Evolutionary conservation across 192 early-diverging fungal genomes (phyloP).

Genomic region (Thamnidium elegans): DNA sequence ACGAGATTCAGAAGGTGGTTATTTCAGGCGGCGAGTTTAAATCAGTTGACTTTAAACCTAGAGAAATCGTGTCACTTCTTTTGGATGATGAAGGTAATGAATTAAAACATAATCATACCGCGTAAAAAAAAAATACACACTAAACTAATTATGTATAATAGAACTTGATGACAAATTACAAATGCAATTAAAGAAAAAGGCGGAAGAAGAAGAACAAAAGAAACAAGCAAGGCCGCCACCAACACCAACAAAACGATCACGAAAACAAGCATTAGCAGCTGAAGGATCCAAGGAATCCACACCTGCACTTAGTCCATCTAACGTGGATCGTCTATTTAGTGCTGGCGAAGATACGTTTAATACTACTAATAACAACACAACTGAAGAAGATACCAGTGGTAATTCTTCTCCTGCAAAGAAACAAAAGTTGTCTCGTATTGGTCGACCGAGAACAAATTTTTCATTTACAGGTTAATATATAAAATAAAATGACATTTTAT

Average conservation of each 20-base stretch:
- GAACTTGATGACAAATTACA: conserved; percentile 54
- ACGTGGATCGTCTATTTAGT: conserved; percentile 25
- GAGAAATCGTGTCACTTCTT: conserved; percentile 83
- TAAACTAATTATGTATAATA: background rate
- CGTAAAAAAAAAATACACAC: background rate
- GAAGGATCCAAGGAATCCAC: background rate
- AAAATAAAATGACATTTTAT: background rate
- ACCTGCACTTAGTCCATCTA: conserved; percentile 23
- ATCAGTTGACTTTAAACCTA: conserved; percentile 82
- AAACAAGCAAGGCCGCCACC: conserved; percentile 24
- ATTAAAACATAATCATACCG: background rate
- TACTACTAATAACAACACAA: background rate
- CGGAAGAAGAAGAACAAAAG: conserved; percentile 48
- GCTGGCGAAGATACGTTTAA: conserved; percentile 27
- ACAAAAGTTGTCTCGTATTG: conserved; percentile 20
- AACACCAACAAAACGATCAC: conserved; percentile 22
- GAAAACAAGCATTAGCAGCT: conserved; percentile 12
- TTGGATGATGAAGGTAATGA: conserved; percentile 67
- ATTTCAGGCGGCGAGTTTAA: conserved; percentile 88
- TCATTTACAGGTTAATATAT: conserved; percentile 23
- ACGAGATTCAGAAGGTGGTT: conserved; percentile 92
- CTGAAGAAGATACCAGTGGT: background rate
- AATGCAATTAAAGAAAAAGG: conserved; percentile 55
- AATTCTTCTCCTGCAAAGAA: background rate
- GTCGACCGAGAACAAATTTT: conserved; percentile 27